phyloP scores from a whole-genome alignment of 2,329 filamentous ascomycete species.

The Cordyceps farinosa region DNA sequence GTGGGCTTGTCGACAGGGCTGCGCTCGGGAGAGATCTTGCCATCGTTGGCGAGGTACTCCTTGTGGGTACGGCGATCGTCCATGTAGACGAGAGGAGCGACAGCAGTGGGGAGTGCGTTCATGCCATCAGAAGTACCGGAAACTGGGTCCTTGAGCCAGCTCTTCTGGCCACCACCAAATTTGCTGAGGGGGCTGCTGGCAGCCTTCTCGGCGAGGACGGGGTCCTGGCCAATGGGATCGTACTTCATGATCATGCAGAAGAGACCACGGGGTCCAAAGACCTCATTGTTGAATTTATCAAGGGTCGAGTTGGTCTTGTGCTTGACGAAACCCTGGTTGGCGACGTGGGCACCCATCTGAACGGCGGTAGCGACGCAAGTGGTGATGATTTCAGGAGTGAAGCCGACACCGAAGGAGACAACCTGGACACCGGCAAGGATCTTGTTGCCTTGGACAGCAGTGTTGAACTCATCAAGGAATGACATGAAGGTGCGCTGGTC shows the following conservation, averaged over 20 bases:
- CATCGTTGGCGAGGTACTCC: slow-evolving; percentile 12
- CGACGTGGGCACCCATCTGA: slow-evolving; percentile 16
- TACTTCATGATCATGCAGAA: slow-evolving; percentile 21
- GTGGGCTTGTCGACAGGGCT: background rate
- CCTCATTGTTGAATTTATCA: slow-evolving; percentile 19
- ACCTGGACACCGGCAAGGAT: slow-evolving; percentile 18
- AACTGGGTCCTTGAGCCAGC: slow-evolving; percentile 13
- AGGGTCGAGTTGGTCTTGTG: slow-evolving; percentile 19
- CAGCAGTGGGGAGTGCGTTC: slow-evolving; percentile 12
- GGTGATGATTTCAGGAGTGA: slow-evolving; percentile 19
- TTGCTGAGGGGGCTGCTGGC: background rate
- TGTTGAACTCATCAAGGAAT: slow-evolving; percentile 19
- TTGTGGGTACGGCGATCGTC: slow-evolving; percentile 18
- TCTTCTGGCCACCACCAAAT: slow-evolving; percentile 12
- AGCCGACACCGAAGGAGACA: slow-evolving; percentile 19
- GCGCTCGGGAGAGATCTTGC: slow-evolving; percentile 8
- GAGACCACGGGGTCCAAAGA: slow-evolving; percentile 18
- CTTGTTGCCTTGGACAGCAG: slow-evolving; percentile 19
- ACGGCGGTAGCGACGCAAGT: slow-evolving; percentile 18
- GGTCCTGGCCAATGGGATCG: slow-evolving; percentile 16
- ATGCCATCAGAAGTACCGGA: slow-evolving; percentile 16
- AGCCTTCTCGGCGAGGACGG: slow-evolving; percentile 1
- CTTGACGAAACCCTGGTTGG: slow-evolving; percentile 18
- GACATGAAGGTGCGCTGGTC: slow-evolving; percentile 18
- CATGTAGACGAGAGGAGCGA: slow-evolving; percentile 19